Base-by-base conservation (phyloP, 1,284 basidiomycete genomes). In the Boletus albobrunnescens region DNA sequence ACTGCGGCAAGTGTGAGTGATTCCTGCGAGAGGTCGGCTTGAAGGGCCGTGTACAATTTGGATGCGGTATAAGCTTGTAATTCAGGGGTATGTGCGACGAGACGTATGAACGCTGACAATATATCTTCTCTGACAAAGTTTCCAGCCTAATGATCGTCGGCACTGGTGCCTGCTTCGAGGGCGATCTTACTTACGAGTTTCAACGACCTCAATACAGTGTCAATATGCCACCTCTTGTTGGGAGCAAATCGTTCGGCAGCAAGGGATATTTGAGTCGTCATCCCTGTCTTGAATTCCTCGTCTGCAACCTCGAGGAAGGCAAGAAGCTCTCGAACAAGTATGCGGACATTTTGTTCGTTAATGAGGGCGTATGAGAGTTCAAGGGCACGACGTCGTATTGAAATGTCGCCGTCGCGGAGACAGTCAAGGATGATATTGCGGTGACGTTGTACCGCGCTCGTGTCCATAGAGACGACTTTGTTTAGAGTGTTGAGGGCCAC, bases 181-280 rank as follows among this genome's bases (percentile, higher is more conserved):
- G 35, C 24, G 17, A 31, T 12, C 36, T 14, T 13, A 75, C 86
- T 55, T 50, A 94, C 93, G 59, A 98, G 71, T 68, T 93, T 95
- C 54, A 99, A 72, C 1, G 95, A 91, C 19, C 96, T 81, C 46
- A 99, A 72, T 9, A 97, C 90, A 0, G 96, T 98, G 68, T 99
- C 96, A 53, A 99, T 98, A 66, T 99, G 96, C 96, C 96, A 99
- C 56, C 96, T 78, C 71, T 94, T 94, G 70, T 97, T 98, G 0
- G 96, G 96, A 2, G 96, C 95, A 64, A 91, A 99, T 40, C 93
- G 79, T 68, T 99, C 96, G 0, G 96, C 96, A 2, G 94, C 95
- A 19, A 98, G 74, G 56, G 88, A 93, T 52, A 99, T 95, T 68
- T 99, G 95, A 0, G 95, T 97, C 0, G 96, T 99, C 82, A 99